Percentiles rank a stretch among this genome's conserved stretches.
These are phyloP conservation scores for Populus tomentosa DNA, from an alignment of 441 rosid species.

Conservation along the genomic window DNA sequence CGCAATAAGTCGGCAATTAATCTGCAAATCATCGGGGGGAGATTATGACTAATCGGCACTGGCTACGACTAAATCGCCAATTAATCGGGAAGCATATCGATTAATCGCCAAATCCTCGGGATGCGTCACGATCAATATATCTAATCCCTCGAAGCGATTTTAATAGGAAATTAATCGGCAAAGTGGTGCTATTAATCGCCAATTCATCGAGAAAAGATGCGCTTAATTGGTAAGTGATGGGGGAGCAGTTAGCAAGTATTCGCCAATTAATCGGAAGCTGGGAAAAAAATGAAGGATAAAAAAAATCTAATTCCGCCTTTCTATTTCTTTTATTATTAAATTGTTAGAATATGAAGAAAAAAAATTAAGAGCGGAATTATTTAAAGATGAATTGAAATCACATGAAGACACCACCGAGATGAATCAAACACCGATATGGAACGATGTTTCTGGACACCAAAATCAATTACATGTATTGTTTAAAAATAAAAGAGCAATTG, in stretches of 20 bases:
- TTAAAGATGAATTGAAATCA: no score
- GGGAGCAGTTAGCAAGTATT: no score
- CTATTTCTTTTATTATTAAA: neutral
- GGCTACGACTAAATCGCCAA: neutral
- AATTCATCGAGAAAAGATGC: neutral
- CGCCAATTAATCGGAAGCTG: neutral
- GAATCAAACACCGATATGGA: no score
- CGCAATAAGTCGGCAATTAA: neutral
- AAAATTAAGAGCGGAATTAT: no score
- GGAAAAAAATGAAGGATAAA: neutral
- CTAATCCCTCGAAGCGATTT: neutral
- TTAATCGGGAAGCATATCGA: no score
- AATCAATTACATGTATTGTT: no score
- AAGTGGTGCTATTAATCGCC: neutral
- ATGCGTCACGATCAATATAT: neutral
- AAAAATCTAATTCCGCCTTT: neutral
- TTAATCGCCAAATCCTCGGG: no score
- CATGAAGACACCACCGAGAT: rapidly evolving
- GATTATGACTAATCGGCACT: no score
- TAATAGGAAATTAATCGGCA: neutral
- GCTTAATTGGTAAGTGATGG: neutral
- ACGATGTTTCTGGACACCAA: no score
- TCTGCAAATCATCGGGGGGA: neutral
- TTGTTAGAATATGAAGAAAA: no score
- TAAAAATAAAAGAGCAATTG: no score